Evolutionary conservation across 2,329 filamentous ascomycete species (phyloP).

Genomic region (Apiospora sp.): DNA sequence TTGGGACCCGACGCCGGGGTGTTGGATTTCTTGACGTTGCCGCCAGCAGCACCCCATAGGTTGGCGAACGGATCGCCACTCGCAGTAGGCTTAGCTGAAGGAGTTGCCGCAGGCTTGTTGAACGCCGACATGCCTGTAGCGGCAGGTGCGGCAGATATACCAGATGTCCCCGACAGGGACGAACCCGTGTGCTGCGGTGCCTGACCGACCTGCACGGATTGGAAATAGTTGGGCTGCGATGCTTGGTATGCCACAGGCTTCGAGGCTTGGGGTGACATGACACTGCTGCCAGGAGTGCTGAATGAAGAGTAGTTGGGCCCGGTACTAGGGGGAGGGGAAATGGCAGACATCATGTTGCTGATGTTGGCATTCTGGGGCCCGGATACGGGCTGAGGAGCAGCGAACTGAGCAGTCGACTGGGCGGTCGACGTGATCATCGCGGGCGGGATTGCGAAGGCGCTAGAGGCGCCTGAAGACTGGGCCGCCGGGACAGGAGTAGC

Average conservation of each 20-base stretch:
- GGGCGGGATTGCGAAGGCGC: constrained; percentile 52
- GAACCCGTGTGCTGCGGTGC: constrained; percentile 46
- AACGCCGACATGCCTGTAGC: constrained; percentile 43
- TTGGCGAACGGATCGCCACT: constrained; percentile 90
- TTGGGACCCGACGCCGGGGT: constrained; percentile 74
- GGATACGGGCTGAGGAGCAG: constrained; percentile 85
- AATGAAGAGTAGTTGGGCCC: constrained; percentile 72
- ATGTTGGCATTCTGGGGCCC: constrained; percentile 82
- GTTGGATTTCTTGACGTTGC: constrained; percentile 76
- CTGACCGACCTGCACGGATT: constrained; percentile 82
- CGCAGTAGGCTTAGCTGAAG: constrained; percentile 60
- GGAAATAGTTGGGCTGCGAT: constrained; percentile 91
- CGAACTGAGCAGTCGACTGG: constrained; percentile 71
- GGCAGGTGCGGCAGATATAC: constrained; percentile 37
- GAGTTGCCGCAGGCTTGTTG: constrained; percentile 55
- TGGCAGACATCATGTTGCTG: constrained; percentile 82
- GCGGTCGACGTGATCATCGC: constrained; percentile 61
- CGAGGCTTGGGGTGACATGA: constrained; percentile 51
- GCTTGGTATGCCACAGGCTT: constrained; percentile 76
- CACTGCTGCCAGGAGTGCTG: constrained; percentile 53
- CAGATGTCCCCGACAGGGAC: constrained; percentile 36
- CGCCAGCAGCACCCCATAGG: constrained; percentile 80
- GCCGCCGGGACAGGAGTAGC: constrained; percentile 69
- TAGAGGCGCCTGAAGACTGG: constrained; percentile 52
- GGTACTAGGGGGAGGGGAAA: constrained; percentile 74